A percentile compares a stretch with the other conserved stretches of the same genome.
Evolutionary conservation across 2,329 filamentous ascomycete species (phyloP).

Genomic region (Colletotrichum eremochloae): DNA sequence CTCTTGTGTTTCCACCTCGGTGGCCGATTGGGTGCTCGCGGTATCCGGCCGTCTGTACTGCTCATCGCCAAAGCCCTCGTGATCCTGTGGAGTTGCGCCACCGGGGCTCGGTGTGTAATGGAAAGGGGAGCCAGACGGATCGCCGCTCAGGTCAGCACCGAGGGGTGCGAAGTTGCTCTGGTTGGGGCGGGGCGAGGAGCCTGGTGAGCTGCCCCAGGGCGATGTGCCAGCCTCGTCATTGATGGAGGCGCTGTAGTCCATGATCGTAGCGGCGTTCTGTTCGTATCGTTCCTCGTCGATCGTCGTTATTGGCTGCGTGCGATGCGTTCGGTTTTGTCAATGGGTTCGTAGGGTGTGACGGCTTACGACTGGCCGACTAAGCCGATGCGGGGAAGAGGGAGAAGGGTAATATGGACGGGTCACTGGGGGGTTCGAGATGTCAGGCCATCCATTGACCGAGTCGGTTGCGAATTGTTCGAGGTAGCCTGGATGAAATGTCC

Average conservation of each 20-base stretch:
- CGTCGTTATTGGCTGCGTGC: constrained; percentile 9
- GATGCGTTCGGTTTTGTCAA: constrained; percentile 17
- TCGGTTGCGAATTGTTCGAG: background rate
- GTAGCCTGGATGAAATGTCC: background rate
- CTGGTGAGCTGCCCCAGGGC: constrained; percentile 69
- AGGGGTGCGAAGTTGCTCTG: constrained; percentile 57
- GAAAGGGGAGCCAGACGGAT: constrained; percentile 59
- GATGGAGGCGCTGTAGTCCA: constrained; percentile 72
- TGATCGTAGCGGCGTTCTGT: constrained; percentile 45
- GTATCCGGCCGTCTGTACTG: constrained; percentile 62
- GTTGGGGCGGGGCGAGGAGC: constrained; percentile 63
- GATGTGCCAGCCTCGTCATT: constrained; percentile 67
- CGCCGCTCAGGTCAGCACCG: constrained; percentile 50
- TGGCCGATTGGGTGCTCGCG: constrained; percentile 60
- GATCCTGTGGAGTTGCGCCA: constrained; percentile 58
- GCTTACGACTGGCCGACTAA: constrained; percentile 39
- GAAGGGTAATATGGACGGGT: constrained; percentile 13
- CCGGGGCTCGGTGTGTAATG: constrained; percentile 58
- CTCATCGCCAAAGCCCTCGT: constrained; percentile 52
- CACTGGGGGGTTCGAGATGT: constrained; percentile 28
- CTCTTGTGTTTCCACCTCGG: constrained; percentile 56
- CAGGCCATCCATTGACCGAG: constrained; percentile 39
- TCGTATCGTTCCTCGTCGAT: background rate
- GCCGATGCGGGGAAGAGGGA: constrained; percentile 41
- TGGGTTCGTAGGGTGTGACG: constrained; percentile 27